phyloP scores from a whole-genome alignment of 306 rosid species.

The Fragaria nilgerrensis region DNA sequence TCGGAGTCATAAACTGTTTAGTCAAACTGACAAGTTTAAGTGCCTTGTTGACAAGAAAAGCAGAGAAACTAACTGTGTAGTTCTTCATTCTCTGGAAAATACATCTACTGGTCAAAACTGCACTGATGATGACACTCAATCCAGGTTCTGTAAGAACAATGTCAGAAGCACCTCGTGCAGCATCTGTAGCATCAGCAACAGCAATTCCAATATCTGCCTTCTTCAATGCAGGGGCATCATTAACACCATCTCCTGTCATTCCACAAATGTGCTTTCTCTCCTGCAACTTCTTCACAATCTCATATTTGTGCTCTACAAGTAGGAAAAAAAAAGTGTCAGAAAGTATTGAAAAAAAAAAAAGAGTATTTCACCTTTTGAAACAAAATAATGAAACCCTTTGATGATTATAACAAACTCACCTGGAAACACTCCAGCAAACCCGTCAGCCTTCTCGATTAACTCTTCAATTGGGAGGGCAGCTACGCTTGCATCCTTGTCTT shows the following conservation, averaged over 20 bases:
- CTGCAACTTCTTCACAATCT: constrained; percentile 93
- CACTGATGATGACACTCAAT: constrained; percentile 93
- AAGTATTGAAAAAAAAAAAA: background rate
- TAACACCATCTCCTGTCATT: constrained; percentile 99
- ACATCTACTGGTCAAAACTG: constrained; percentile 93
- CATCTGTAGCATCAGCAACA: constrained; percentile 98
- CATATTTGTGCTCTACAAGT: constrained; percentile 82
- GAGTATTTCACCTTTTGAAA: background rate
- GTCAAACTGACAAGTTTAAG: constrained; percentile 9
- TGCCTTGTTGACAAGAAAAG: background rate
- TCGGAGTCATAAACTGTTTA: background rate
- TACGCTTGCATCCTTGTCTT: constrained; percentile 77
- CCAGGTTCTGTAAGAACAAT: constrained; percentile 98
- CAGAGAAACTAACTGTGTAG: constrained; percentile 67
- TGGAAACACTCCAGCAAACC: constrained; percentile 99
- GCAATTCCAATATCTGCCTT: constrained; percentile 99
- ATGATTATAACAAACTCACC: constrained; percentile 36
- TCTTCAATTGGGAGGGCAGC: constrained; percentile 92
- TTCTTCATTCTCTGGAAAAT: constrained; percentile 99
- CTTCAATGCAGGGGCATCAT: constrained; percentile 98
- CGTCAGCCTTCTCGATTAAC: constrained; percentile 96
- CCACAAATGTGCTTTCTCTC: constrained; percentile 97
- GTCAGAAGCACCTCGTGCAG: constrained; percentile 96
- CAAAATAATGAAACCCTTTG: background rate
- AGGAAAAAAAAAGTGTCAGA: constrained; percentile 13